Percentiles rank a stretch among this genome's conserved stretches.
These are phyloP conservation scores for Aspergillus arachidicola DNA, from an alignment of 2,329 filamentous ascomycete species.

Conservation along the genomic window DNA sequence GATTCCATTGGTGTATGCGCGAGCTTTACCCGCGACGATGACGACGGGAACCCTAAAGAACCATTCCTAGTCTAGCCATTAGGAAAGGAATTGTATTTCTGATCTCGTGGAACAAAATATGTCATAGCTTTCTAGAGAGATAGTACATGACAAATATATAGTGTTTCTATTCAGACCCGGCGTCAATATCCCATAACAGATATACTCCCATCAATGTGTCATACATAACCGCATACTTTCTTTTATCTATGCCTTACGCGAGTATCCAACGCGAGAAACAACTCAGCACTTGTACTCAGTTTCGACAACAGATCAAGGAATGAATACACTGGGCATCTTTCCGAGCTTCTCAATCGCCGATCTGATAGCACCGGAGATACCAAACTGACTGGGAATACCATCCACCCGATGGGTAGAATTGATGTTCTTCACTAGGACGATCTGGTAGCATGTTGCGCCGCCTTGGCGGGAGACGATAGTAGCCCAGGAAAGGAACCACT, in stretches of 20 bases:
- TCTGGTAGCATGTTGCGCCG: slow-evolving; percentile 82
- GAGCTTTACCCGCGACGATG: too few relatives aligned
- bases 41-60: too few relatives aligned
- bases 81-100: too few relatives aligned
- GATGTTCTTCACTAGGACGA: slow-evolving; percentile 85
- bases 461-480: slow-evolving; percentile 84
- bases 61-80: too few relatives aligned
- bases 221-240: background rate
- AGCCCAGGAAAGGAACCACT: slow-evolving; percentile 87
- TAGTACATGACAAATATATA: too few relatives aligned
- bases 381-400: slow-evolving; percentile 71
- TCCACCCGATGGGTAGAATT: slow-evolving; percentile 82
- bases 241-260: background rate
- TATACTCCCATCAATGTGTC: background rate
- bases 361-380: slow-evolving; percentile 22
- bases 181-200: too few relatives aligned
- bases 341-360: background rate
- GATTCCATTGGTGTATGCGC: too few relatives aligned
- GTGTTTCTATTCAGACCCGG: too few relatives aligned
- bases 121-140: too few relatives aligned
- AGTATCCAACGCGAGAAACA: background rate
- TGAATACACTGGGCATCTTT: background rate
- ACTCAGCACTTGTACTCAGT: background rate
- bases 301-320: background rate
- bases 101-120: too few relatives aligned